Evolutionary conservation across 179 eudicot genomes (phyloP).

Genomic region (Heliamphora pulchella): DNA sequence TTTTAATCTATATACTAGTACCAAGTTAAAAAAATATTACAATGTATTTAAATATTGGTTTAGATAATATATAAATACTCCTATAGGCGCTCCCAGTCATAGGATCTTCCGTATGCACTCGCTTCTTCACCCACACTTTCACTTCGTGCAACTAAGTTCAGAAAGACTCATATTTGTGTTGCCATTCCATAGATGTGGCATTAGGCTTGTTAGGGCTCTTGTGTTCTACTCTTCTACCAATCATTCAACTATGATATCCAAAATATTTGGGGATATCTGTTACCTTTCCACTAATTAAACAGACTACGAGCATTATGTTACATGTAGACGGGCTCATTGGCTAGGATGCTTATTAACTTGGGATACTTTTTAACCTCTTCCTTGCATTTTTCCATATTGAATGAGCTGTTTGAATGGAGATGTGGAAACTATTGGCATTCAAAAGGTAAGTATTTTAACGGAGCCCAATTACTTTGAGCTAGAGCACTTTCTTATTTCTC

Average conservation of each 20-base stretch:
- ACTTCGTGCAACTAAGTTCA: too few species aligned
- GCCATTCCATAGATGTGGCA: neutral
- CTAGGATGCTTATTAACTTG: neutral
- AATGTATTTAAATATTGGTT: too few species aligned
- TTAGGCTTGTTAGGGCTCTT: neutral
- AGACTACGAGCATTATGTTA: neutral
- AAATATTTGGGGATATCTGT: neutral
- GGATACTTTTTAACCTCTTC: neutral
- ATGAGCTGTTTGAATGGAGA: neutral
- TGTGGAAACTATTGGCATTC: neutral
- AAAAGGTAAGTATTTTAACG: neutral
- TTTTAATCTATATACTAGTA: too few species aligned
- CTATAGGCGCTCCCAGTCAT: too few species aligned
- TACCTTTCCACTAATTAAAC: neutral
- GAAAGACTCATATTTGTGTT: too few species aligned
- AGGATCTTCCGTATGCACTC: too few species aligned
- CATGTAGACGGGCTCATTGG: neutral
- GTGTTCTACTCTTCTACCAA: neutral
- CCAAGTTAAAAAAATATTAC: too few species aligned
- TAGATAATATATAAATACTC: too few species aligned
- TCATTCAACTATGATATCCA: neutral
- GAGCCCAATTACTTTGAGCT: neutral
- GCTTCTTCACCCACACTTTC: too few species aligned
- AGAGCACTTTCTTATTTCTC: neutral
- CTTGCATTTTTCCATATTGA: neutral